Evolutionary conservation across 441 rosid species (phyloP), one percentile per base, ranked within the genome.

Genomic region (Euphorbia corollata): DNA sequence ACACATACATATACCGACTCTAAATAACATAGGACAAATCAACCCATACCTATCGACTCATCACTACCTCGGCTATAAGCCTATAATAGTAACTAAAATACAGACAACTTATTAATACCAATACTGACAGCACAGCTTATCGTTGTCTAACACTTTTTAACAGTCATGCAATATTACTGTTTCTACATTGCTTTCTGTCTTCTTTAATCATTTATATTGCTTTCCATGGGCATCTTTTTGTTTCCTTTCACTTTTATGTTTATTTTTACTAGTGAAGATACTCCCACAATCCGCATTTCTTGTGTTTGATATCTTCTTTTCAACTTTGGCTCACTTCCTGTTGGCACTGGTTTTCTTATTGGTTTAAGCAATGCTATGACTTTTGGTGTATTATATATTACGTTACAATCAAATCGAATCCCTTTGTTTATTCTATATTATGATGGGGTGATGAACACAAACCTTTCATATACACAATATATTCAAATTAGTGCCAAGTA

Each of bases 131-230:
- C n/a, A n/a, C n/a, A n/a, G n/a, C n/a, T n/a, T n/a, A n/a, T n/a
- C n/a, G n/a, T n/a, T n/a, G n/a, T n/a, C n/a, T n/a, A n/a, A n/a
- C n/a, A n/a, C n/a, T 64, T 39, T 9, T 59, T 11, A 43, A 57
- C 62, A 51, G 71, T 71, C 81, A 71, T 81, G 78, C 62, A 59
- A 50, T 69, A 50, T 78, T 63, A 56, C 80, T 77, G 63, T 41
- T 60, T 45, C 77, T 64, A 76, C 83, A 71, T 76, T 78, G 66
- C 68, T 67, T 69, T 72, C 73, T 68, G 68, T 65, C 63, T 69
- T 77, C 77, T 73, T 71, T 80, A 74, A 73, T 80, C 87, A 79
- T 90, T 90, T 88, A 62, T 68, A 56, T 23, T 36, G 2, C 8
- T 58, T n/a, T 64, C 32, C 32, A 27, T 27, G 32, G 32, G 32